Conservation (phyloP, 1,139 yeast species). For the Candida sojae region DNA sequence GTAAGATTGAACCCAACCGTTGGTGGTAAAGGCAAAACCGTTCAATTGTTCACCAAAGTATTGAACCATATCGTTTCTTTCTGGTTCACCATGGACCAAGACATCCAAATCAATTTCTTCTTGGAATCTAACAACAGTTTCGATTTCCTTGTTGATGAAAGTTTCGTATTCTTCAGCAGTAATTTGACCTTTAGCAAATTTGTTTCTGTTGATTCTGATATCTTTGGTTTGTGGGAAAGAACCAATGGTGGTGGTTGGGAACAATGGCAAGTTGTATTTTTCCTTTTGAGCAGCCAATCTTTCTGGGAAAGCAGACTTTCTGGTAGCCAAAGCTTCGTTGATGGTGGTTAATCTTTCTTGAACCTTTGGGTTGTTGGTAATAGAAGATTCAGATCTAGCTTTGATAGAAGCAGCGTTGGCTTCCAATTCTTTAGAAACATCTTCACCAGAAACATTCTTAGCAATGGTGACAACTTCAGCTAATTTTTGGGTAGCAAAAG, state of each 20-base stretch:
- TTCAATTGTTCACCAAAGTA: constrained; percentile 98
- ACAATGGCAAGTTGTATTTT: constrained; percentile 89
- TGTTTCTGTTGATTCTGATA: constrained; percentile 97
- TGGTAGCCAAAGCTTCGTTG: constrained; percentile 76
- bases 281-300: constrained; percentile 88
- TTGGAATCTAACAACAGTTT: constrained; percentile 95
- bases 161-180: constrained; percentile 92
- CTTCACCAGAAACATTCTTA: constrained; percentile 81
- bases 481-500: constrained; percentile 96
- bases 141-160: constrained; percentile 96
- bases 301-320: constrained; percentile 82
- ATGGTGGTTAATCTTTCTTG: constrained; percentile 84
- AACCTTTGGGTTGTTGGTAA: constrained; percentile 91
- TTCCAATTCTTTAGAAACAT: constrained; percentile 65
- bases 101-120: constrained; percentile 98
- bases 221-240: constrained; percentile 99
- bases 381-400: constrained; percentile 82
- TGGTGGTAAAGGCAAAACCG: constrained; percentile 96
- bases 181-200: constrained; percentile 94
- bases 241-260: constrained; percentile 99
- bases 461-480: constrained; percentile 89
- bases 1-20: constrained; percentile 99
- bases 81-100: constrained; percentile 99
- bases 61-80: constrained; percentile 99
- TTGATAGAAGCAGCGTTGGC: constrained; percentile 87